Conservation (phyloP, 129 eudicot species). For the Escallonia rubra region DNA sequence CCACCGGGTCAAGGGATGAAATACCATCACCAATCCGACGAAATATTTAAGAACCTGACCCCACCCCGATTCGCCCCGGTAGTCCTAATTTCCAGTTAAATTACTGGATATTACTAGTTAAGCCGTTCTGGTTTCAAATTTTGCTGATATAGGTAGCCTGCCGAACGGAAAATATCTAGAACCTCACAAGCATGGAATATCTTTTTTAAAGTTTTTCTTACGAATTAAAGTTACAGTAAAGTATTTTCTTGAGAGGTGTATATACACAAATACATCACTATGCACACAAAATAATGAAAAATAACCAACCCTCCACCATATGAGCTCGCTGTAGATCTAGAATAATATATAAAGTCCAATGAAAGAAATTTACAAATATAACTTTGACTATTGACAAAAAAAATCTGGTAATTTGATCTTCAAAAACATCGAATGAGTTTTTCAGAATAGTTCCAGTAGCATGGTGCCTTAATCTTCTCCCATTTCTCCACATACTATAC, state of each 20-base stretch:
- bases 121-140: no score
- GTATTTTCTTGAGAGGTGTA: conserved; percentile 5
- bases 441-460: conserved; percentile 73
- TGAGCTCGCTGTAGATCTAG: conserved; percentile 39
- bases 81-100: no score
- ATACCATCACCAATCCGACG: no score
- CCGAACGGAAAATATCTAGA: no score
- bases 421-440: conserved; percentile 59
- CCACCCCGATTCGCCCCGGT: no score
- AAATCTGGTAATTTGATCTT: conserved; percentile 15
- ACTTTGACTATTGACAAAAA: conserved; percentile 6
- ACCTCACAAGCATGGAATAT: no score
- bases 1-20: no score
- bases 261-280: conserved; percentile 38
- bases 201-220: no score
- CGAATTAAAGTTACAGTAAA: background rate
- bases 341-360: background rate
- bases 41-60: no score
- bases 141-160: no score
- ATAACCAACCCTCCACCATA: conserved; percentile 26
- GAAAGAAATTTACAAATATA: conserved; percentile 20
- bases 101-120: no score
- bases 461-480: conserved; percentile 56
- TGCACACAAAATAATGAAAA: conserved; percentile 46
- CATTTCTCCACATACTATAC: conserved; percentile 61